Evolutionary conservation across 1,284 basidiomycete genomes (phyloP), one percentile per base, ranked within the genome.

Genomic region (Melampsora abietis-canadensis): DNA sequence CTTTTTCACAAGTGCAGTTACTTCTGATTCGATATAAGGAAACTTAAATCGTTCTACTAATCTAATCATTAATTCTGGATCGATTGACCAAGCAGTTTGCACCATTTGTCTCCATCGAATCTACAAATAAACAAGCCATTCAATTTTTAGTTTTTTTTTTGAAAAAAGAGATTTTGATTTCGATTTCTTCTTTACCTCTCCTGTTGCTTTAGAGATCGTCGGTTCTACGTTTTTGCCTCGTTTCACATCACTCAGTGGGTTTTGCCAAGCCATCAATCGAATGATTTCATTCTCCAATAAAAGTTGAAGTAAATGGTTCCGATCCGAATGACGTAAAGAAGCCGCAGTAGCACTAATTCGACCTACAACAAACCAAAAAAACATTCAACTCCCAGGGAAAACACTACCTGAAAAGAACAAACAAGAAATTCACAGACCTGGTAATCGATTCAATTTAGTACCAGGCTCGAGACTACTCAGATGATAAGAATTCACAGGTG

Each of bases 231-330:
- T 88, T 21, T 80, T 80, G 12, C 88, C 90, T 77, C 90, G 87
- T 78, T 86, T 88, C 2, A 85, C 79, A 77, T 94, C 92, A 77
- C 89, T 90, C 31, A 87, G 85, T 0, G 94, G 92, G 82, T 98
- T 98, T 64, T 86, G 85, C 96, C 96, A 98, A 1, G 98, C 94
- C 3, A 85, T 86, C 63, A 98, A 83, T 15, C 93, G 87, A 79
- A 86, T 88, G 59, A 95, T 88, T 81, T 99, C 96, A 80, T 92
- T 94, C 82, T 96, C 92, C 14, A 94, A 87, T 15, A 98, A 85
- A 4, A 95, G 83, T 64, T 89, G 87, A 31, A 98, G 84, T 2
- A 94, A 88, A 24, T 87, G 85, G 68, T 90, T 89, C 5, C 90
- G 84, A 67, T 86, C 88, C 62, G 86, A 86, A 63, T 92, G 86